Base-by-base conservation (phyloP, 805 yeast species). In the Saccharomycopsis synnaedendra region DNA sequence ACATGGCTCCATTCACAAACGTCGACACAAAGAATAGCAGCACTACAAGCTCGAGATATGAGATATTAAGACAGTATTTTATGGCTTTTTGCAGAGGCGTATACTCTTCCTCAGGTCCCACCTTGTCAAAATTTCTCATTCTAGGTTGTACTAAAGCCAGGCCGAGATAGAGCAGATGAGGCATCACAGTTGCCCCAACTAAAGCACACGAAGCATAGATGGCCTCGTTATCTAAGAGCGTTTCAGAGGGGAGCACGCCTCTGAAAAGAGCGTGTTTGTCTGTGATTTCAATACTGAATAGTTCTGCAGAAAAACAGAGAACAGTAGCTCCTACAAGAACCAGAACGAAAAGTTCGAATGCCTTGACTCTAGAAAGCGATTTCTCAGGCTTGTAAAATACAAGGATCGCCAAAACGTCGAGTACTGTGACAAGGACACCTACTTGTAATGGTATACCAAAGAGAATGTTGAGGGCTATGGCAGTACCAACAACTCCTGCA, bases 401-500 rank as follows among this genome's bases (percentile, higher is more conserved):
- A 56, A 88, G 70, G 2, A 88, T 86, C 10, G 83, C 72, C 51
- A 88, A 66, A 5, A 89, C 96, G 62, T 89, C 96, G 1, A 83
- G 59, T 2, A 85, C 76, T 0, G 96, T 87, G 31, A 88, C 65
- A 4, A 83, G 64, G 3, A 88, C 93, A 47, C 96, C 96, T 4
- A 78, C 70, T 1, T 85, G 68, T 39, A 89, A 68, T 0, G 96
- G 96, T 28, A 88, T 72, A 9, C 73, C 72, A 52, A 88, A 73
- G 41, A 88, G 62, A 49, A 88, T 84, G 57, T 86, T 82, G 41
- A 89, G 67, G 0, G 96, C 80, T 51, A 88, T 85, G 5, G 96
- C 96, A 4, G 95, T 83, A 43, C 96, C 97, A 30, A 89, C 86
- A 5, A 88, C 96, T 62, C 89, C 97, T 0, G 96, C 96, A 54